Evolutionary conservation across 2,329 filamentous ascomycete species (phyloP).

Genomic region (Chrysoporthe puriensis): DNA sequence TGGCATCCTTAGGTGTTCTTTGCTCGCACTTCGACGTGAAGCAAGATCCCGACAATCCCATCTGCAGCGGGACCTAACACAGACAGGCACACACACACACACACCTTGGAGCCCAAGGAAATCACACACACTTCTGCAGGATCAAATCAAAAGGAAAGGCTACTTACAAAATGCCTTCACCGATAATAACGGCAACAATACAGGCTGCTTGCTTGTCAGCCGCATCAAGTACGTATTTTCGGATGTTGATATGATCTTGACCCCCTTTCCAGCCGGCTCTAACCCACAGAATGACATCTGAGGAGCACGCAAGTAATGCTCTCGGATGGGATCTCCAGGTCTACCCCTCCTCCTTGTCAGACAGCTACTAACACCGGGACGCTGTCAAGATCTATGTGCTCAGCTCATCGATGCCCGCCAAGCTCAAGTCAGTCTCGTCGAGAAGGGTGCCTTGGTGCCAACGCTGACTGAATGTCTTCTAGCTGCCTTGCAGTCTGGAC

Average conservation of each 20-base stretch:
- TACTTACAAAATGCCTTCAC: slow-evolving; percentile 47
- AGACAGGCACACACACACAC: not conserved
- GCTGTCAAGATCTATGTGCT: slow-evolving; percentile 44
- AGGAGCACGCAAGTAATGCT: too few species aligned
- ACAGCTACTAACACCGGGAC: not conserved
- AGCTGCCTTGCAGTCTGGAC: slow-evolving; percentile 50
- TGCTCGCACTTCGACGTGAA: not conserved
- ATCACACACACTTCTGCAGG: too few species aligned
- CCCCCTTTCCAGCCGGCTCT: too few species aligned
- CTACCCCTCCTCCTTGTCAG: too few species aligned
- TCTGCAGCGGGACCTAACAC: not conserved
- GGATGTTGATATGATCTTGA: not conserved
- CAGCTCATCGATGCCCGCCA: slow-evolving; percentile 57
- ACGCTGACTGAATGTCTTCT: slow-evolving; percentile 13
- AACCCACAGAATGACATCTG: too few species aligned
- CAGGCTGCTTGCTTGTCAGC: slow-evolving; percentile 57
- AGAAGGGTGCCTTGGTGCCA: not conserved
- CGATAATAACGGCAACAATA: slow-evolving; percentile 55
- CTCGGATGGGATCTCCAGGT: too few species aligned
- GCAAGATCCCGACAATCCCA: not conserved
- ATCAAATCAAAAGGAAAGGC: not conserved
- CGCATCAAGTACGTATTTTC: slow-evolving; percentile 43
- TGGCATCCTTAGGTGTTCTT: too few species aligned
- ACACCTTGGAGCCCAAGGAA: too few species aligned
- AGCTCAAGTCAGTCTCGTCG: slow-evolving; percentile 41